Percentiles rank a stretch among this genome's conserved stretches.
Conservation (phyloP, 805 yeast species). For the Teunomyces barrocoloradensis region DNA sequence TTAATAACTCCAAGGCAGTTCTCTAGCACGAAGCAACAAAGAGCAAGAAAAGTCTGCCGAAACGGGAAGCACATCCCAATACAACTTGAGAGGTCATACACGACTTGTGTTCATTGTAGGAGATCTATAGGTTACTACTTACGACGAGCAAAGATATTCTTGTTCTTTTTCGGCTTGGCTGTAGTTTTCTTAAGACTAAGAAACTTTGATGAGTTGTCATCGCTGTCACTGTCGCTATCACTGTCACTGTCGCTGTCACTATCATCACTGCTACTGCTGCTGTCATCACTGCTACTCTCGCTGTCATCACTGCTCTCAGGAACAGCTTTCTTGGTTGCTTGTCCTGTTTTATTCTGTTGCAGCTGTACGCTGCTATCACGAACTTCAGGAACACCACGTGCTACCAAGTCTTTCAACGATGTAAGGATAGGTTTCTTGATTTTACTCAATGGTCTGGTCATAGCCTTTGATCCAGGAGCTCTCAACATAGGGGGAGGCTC, state of each 20-base stretch:
- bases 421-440: conserved; percentile 39
- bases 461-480: neutral
- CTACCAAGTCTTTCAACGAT: conserved; percentile 56
- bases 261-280: conserved; percentile 8
- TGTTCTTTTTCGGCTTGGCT: conserved; percentile 10
- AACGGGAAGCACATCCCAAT: neutral
- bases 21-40: neutral
- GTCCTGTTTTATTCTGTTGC: conserved; percentile 2
- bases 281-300: conserved; percentile 14
- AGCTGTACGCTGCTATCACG: conserved; percentile 32
- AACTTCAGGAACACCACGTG: conserved; percentile 69
- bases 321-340: neutral
- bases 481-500: conserved; percentile 1
- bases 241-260: conserved; percentile 12
- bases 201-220: conserved; percentile 16
- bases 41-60: neutral
- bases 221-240: conserved; percentile 11
- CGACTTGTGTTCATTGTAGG: neutral
- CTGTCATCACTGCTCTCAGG: conserved; percentile 4
- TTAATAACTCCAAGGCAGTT: neutral
- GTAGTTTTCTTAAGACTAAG: conserved; percentile 22
- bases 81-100: too few species aligned
- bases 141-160: conserved; percentile 28
- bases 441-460: neutral
- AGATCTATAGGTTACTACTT: conserved; percentile 8